Percentiles rank a stretch among this genome's conserved stretches.
Conservation (phyloP, 2,329 filamentous ascomycete genomes). For the Neospermospora avenae region DNA sequence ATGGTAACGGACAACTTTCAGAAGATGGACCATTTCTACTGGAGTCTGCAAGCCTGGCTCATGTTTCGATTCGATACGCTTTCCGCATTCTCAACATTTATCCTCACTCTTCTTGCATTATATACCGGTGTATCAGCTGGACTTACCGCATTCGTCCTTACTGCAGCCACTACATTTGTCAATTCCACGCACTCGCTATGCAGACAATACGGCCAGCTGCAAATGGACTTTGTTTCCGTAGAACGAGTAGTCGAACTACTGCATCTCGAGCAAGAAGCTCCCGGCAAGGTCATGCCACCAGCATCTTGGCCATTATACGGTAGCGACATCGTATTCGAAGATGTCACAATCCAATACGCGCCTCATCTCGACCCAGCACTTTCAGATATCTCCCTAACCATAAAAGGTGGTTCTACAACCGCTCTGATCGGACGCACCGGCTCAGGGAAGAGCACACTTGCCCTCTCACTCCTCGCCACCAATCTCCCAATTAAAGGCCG, state of each 20-base stretch:
- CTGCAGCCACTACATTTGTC: constrained; percentile 68
- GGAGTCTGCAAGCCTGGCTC: constrained; percentile 83
- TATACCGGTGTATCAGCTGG: constrained; percentile 73
- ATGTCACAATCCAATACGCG: constrained; percentile 77
- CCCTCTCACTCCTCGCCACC: constrained; percentile 56
- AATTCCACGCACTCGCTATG: constrained; percentile 70
- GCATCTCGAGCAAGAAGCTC: constrained; percentile 71
- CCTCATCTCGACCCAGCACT: constrained; percentile 73
- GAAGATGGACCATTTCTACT: constrained; percentile 95
- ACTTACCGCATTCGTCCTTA: constrained; percentile 78
- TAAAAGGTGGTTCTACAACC: constrained; percentile 74
- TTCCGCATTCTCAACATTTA: constrained; percentile 70
- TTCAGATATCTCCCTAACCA: constrained; percentile 63
- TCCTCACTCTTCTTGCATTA: constrained; percentile 71
- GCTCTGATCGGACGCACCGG: constrained; percentile 79
- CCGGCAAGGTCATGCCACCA: constrained; percentile 65
- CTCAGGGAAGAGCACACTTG: constrained; percentile 79
- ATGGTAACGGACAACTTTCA: constrained; percentile 83
- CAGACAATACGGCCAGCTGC: constrained; percentile 75
- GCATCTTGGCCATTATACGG: constrained; percentile 72
- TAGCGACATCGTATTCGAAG: constrained; percentile 72
- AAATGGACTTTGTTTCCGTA: constrained; percentile 90
- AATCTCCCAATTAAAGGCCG: constrained; percentile 50
- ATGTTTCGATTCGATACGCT: constrained; percentile 73
- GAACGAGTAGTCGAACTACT: constrained; percentile 82